Conservation (phyloP, 345 rosid species). For the Firmiana major region DNA sequence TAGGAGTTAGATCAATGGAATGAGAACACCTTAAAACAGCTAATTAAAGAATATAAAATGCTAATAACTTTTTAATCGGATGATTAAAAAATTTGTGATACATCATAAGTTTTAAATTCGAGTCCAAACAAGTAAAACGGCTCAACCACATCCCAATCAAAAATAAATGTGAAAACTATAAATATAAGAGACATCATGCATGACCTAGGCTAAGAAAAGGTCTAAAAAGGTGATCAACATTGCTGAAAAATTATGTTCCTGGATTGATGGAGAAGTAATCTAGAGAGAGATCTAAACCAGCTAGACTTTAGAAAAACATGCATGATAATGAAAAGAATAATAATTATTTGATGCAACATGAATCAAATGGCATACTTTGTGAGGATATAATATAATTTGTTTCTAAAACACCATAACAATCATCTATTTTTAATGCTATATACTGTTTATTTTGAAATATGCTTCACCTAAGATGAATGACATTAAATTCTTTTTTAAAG, state of each 20-base stretch:
- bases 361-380: constrained; percentile 18
- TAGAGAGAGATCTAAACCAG: not conserved
- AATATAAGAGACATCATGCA: not conserved
- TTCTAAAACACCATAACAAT: too few species aligned
- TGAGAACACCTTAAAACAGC: not conserved
- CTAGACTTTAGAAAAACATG: not conserved
- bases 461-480: not conserved
- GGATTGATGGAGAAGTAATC: constrained; percentile 12
- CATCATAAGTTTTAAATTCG: too few species aligned
- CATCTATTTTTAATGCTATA: not conserved
- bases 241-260: not conserved
- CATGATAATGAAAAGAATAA: not conserved
- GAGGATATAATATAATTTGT: not conserved
- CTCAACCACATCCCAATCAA: too few species aligned
- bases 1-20: not conserved
- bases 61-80: too few species aligned
- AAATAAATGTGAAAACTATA: too few species aligned
- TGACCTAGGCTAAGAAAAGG: not conserved
- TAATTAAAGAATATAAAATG: not conserved
- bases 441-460: not conserved
- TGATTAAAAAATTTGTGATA: too few species aligned
- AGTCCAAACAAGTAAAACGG: too few species aligned
- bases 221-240: constrained; percentile 13
- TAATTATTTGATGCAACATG: constrained; percentile 13
- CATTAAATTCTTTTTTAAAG: not conserved